Conservation (phyloP, 1,284 basidiomycete species). For the Apiotrichum veenhuisii region DNA sequence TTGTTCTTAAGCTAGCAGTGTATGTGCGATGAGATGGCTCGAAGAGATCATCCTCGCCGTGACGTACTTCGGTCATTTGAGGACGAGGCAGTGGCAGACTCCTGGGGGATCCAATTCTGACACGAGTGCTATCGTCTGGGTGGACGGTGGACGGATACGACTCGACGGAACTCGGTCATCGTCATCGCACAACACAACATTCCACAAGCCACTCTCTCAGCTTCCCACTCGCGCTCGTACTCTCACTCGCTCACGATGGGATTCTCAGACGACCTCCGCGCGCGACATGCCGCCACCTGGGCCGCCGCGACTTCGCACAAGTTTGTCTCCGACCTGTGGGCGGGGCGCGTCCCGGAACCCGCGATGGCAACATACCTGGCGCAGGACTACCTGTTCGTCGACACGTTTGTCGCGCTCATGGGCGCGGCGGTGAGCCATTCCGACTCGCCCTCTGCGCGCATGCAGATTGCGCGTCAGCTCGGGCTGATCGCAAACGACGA, state of each 20-base stretch:
- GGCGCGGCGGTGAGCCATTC: constrained; percentile 12
- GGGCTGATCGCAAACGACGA: constrained; percentile 18
- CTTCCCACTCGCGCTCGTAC: not conserved
- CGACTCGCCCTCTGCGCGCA: constrained; percentile 12
- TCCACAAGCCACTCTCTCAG: too few species aligned
- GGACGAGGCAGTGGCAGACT: too few species aligned
- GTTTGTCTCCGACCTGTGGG: constrained; percentile 18
- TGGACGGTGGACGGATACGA: too few species aligned
- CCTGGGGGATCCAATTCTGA: too few species aligned
- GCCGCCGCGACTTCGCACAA: not conserved
- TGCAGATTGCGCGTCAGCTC: constrained; percentile 13
- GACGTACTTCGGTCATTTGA: too few species aligned
- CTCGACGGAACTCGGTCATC: too few species aligned
- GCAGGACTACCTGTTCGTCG: constrained; percentile 19
- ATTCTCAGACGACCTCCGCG: constrained; percentile 6
- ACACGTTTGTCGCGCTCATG: constrained; percentile 20
- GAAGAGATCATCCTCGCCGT: too few species aligned
- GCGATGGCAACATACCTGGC: constrained; percentile 11
- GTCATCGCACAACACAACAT: too few species aligned
- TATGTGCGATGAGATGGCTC: too few species aligned
- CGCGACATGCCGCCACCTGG: not conserved
- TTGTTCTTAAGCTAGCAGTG: too few species aligned
- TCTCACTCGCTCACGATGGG: not conserved
- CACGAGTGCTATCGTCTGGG: too few species aligned
- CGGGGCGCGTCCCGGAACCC: constrained; percentile 6